These are phyloP conservation scores for Pulveroboletus sp. DNA, from an alignment of 768 basidiomycete genomes.

Conservation along the genomic window DNA sequence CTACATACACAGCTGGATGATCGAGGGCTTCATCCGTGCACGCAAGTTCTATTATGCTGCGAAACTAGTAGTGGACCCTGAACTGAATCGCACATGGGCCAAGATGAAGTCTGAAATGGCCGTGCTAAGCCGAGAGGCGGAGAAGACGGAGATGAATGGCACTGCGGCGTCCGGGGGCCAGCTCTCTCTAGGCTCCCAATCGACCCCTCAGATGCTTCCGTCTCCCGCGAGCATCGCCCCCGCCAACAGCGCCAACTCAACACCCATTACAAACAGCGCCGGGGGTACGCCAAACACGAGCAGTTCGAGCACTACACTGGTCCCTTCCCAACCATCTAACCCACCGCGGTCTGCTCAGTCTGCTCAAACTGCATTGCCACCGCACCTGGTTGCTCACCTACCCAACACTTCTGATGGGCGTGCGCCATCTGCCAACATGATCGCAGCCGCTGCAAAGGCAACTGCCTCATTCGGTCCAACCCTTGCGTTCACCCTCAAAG, in stretches of 20 bases:
- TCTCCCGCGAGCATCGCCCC: constrained; percentile 69
- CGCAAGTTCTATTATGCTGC: constrained; percentile 45
- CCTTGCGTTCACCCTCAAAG: constrained; percentile 24
- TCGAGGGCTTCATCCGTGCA: constrained; percentile 67
- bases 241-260: constrained; percentile 70
- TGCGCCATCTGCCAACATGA: constrained; percentile 24
- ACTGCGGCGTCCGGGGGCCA: constrained; percentile 22
- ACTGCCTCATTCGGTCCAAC: constrained; percentile 27
- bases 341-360: constrained; percentile 25
- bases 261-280: constrained; percentile 56
- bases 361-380: constrained; percentile 38
- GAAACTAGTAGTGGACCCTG: constrained; percentile 30
- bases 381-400: constrained; percentile 30
- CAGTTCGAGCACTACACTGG: constrained; percentile 20
- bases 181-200: constrained; percentile 29
- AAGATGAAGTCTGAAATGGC: constrained; percentile 33
- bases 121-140: constrained; percentile 31
- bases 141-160: constrained; percentile 33
- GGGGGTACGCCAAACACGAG: constrained; percentile 49
- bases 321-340: constrained; percentile 24
- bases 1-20: constrained; percentile 56
- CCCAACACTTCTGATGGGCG: constrained; percentile 28
- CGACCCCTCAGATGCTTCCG: constrained; percentile 72
- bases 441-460: constrained; percentile 29
- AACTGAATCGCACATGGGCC: constrained; percentile 31